phyloP scores from a whole-genome alignment of 2,329 filamentous ascomycete genomes.

The Ophiostoma sp. region DNA sequence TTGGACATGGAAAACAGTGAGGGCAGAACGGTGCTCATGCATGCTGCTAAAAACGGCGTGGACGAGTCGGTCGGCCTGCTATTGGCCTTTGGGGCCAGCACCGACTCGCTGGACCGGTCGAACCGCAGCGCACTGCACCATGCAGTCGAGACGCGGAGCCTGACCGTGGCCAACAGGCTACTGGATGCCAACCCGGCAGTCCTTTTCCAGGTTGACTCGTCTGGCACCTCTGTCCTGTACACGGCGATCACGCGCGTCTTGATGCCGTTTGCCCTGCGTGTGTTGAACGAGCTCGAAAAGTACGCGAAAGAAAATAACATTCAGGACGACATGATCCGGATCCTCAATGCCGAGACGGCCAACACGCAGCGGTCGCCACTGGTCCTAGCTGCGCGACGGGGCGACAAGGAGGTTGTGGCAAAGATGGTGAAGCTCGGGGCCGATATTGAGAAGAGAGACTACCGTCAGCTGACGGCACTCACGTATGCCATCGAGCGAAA shows the following conservation, averaged over 20 bases:
- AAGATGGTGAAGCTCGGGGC: constrained; percentile 2
- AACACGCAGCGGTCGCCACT: not conserved
- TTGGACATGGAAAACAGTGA: constrained; percentile 2
- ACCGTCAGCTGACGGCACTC: not conserved
- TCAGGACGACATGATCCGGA: not conserved
- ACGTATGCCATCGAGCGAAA: not conserved
- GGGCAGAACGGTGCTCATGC: constrained; percentile 9
- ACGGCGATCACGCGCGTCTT: not conserved
- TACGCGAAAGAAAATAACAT: not conserved
- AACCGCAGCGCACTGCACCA: constrained; percentile 2
- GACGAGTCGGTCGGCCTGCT: not conserved
- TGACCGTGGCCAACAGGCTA: not conserved
- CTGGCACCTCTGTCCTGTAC: not conserved
- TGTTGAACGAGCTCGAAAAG: not conserved
- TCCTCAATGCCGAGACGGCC: not conserved
- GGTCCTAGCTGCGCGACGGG: not conserved
- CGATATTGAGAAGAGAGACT: constrained; percentile 7
- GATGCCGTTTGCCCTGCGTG: not conserved
- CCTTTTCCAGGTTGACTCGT: not conserved
- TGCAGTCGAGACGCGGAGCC: not conserved
- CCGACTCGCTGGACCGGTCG: not conserved
- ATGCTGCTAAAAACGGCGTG: not conserved
- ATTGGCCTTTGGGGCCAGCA: not conserved
- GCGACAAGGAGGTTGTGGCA: not conserved
- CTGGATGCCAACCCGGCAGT: constrained; percentile 5